Evolutionary conservation across 2,329 filamentous ascomycete species (phyloP), one percentile per base, ranked within the genome.

Genomic region (Pseudogymnoascus sp.): DNA sequence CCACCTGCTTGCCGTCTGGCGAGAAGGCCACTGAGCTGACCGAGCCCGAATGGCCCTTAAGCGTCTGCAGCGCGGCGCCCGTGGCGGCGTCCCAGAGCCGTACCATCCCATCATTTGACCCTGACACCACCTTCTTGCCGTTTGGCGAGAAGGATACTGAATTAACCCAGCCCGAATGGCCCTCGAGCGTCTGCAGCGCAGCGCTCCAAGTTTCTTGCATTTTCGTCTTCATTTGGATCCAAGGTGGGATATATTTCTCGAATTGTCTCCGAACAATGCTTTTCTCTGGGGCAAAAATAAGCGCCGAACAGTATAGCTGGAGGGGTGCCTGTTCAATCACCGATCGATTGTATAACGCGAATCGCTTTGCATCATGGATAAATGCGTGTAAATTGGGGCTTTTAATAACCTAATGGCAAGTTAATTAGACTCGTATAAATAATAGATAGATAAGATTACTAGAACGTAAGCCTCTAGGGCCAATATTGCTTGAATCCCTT

Each of bases 381-480:
- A 37, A 61, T 52, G 37, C 28, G 28, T 23, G 12, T 59, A 63
- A 61, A 63, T 38, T 45, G 6, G 38, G 38, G 23, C 23, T 25
- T 25, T 25, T 5, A 25, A 3, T 28, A 61, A 38, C 40, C n/a
- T 31, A n/a, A 25, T 2, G 23, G 5, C 12, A 41, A 41, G 25
- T 61, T 63, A 52, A 38, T 25, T 25, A 5, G 5, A 25, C n/a
- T n/a, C 23, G 3, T 45, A 25, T 25, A 25, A 64, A 60, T 28
- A 16, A 11, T 61, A 61, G 3, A 45, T 52, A 55, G 37, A 59
- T 59, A n/a, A 55, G 21, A 61, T 61, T 45, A 66, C 61, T 14
- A 14, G 18, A 63, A 63, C 14, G 25, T 43, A 21, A 62, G 55
- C 60, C 41, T 66, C 65, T 45, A 66, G 63, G 16, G 62, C 63